phyloP scores from a whole-genome alignment of 768 basidiomycete species.

The Roridomyces roridus region DNA sequence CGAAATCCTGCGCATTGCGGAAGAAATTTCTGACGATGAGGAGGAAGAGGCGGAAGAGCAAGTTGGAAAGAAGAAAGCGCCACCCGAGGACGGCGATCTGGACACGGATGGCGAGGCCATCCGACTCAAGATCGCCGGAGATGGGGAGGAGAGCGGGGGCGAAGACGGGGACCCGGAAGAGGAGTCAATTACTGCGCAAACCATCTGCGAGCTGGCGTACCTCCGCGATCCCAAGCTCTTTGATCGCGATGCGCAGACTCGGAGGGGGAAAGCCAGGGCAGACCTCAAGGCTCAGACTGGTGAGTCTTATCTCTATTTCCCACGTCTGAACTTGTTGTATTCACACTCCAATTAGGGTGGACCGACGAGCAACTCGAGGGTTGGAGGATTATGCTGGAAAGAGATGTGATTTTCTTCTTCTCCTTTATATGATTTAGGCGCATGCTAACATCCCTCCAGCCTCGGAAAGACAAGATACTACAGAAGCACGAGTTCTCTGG shows the following conservation, averaged over 20 bases:
- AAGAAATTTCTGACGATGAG: constrained; percentile 68
- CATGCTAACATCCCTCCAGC: background rate
- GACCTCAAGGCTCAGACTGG: constrained; percentile 77
- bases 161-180: constrained; percentile 39
- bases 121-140: constrained; percentile 57
- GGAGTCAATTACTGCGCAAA: constrained; percentile 51
- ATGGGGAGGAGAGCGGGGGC: constrained; percentile 61
- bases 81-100: constrained; percentile 58
- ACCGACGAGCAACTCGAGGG: constrained; percentile 89
- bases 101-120: constrained; percentile 46
- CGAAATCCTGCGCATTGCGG: constrained; percentile 79
- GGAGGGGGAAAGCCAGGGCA: constrained; percentile 69
- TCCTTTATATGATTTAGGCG: background rate
- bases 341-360: constrained; percentile 55
- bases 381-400: constrained; percentile 89
- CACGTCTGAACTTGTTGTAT: background rate
- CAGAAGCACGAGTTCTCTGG: constrained; percentile 80
- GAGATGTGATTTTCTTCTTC: constrained; percentile 64
- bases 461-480: constrained; percentile 67
- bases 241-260: constrained; percentile 74
- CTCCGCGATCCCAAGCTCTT: constrained; percentile 77
- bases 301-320: constrained; percentile 27
- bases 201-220: constrained; percentile 79
- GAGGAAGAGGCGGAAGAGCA: constrained; percentile 47
- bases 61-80: constrained; percentile 32